Evolutionary conservation across 1,139 yeast genomes (phyloP).

Genomic region (Blastobotrys indianensis): DNA sequence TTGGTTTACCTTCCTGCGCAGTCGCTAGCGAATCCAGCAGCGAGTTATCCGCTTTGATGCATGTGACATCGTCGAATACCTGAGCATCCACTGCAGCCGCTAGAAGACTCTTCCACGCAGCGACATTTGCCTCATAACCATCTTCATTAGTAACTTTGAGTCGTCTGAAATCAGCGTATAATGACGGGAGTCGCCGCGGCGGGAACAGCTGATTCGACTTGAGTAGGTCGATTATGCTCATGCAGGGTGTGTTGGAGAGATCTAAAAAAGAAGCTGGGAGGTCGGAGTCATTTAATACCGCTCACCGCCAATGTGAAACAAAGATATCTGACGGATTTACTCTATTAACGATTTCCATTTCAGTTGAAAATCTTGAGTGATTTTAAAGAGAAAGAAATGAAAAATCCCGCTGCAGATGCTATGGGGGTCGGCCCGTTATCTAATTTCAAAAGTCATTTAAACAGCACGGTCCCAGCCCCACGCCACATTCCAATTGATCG

Average conservation of each 20-base stretch:
- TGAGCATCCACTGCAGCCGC: slow-evolving; percentile 17
- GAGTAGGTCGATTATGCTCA: slow-evolving; percentile 7
- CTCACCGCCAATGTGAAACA: too few relatives aligned
- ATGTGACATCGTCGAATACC: slow-evolving; percentile 20
- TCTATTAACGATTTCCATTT: too few relatives aligned
- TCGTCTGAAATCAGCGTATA: slow-evolving; percentile 55
- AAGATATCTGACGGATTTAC: too few relatives aligned
- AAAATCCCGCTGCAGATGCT: too few relatives aligned
- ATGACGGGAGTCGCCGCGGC: slow-evolving; percentile 49
- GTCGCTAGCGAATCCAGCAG: slow-evolving; percentile 28
- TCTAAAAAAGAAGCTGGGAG: too few relatives aligned
- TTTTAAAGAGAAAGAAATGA: too few relatives aligned
- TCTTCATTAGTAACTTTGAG: slow-evolving; percentile 53
- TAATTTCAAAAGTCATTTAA: too few relatives aligned
- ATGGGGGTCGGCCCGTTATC: too few relatives aligned
- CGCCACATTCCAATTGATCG: too few relatives aligned
- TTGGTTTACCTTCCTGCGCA: slow-evolving; percentile 30
- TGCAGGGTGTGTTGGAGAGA: not conserved
- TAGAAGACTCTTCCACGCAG: slow-evolving; percentile 49
- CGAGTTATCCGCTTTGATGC: slow-evolving; percentile 26
- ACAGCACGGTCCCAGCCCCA: too few relatives aligned
- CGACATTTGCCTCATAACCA: slow-evolving; percentile 65
- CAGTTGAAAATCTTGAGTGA: too few relatives aligned
- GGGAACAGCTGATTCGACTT: slow-evolving; percentile 36
- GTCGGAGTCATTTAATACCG: too few relatives aligned